Percentiles rank a stretch among this genome's conserved stretches.
phyloP scores from a whole-genome alignment of 768 basidiomycete species.

The Tremella fuciformis region DNA sequence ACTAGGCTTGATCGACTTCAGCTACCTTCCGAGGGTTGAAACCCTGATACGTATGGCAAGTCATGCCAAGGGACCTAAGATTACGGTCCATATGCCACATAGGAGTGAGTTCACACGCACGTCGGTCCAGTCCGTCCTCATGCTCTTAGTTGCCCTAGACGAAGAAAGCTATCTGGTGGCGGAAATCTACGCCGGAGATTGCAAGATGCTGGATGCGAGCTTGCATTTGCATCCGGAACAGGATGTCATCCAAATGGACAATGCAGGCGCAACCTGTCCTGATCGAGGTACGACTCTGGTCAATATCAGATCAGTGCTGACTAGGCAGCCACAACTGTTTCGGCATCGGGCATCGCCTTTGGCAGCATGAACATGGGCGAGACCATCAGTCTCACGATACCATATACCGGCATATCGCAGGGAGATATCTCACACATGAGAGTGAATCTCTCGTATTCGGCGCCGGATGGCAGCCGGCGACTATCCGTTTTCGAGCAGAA shows the following conservation, averaged over 20 bases:
- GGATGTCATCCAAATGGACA: slow-evolving; percentile 20
- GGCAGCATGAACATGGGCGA: slow-evolving; percentile 24
- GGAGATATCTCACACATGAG: slow-evolving; percentile 53
- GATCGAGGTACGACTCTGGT: slow-evolving; percentile 1
- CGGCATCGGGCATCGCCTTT: slow-evolving; percentile 9
- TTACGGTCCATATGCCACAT: slow-evolving; percentile 56
- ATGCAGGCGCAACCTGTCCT: slow-evolving; percentile 9
- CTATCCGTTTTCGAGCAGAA: slow-evolving; percentile 26
- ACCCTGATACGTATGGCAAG: not conserved
- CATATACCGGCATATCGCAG: slow-evolving; percentile 44
- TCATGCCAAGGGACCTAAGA: slow-evolving; percentile 59
- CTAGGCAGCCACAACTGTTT: not conserved
- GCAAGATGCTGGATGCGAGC: slow-evolving; percentile 27
- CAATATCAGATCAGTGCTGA: slow-evolving; percentile 1
- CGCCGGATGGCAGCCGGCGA: not conserved
- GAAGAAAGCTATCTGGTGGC: slow-evolving; percentile 39
- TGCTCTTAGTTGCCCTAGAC: slow-evolving; percentile 37
- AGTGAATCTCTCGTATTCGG: not conserved
- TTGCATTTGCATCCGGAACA: not conserved
- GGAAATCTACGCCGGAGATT: slow-evolving; percentile 37
- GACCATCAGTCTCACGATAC: slow-evolving; percentile 37
- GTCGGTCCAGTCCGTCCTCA: not conserved
- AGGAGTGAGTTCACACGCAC: slow-evolving; percentile 28
- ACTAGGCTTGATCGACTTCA: slow-evolving; percentile 1
- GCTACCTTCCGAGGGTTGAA: not conserved